Conservation (phyloP, 805 yeast genomes). For the Metschnikowia aberdeeniae region DNA sequence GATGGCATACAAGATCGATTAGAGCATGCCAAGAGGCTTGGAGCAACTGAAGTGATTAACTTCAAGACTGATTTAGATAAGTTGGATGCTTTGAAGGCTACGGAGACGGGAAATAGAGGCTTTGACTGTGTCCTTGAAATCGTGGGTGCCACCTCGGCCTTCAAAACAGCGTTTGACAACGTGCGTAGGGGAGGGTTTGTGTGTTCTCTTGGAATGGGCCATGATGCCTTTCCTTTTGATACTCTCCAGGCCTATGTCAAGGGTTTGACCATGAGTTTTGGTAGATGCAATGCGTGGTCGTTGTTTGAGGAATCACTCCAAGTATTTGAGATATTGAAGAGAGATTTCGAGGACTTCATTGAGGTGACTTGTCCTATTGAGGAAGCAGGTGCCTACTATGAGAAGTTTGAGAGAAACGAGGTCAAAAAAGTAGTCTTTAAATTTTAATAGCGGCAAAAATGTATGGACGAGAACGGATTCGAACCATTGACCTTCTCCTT, state of each 20-base stretch:
- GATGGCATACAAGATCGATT: slow-evolving; percentile 48
- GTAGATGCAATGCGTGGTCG: slow-evolving; percentile 60
- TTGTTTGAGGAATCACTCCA: slow-evolving; percentile 50
- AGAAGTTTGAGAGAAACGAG: slow-evolving; percentile 48
- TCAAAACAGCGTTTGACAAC: slow-evolving; percentile 47
- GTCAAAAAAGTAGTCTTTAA: slow-evolving; percentile 54
- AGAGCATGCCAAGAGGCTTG: slow-evolving; percentile 41
- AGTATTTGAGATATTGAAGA: slow-evolving; percentile 40
- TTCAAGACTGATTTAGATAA: slow-evolving; percentile 33
- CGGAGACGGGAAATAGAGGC: slow-evolving; percentile 44
- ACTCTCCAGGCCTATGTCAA: slow-evolving; percentile 58
- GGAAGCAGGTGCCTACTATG: slow-evolving; percentile 45
- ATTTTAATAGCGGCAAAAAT: slow-evolving; percentile 8
- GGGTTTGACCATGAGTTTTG: slow-evolving; percentile 54
- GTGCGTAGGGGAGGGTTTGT: slow-evolving; percentile 58
- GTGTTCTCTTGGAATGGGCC: slow-evolving; percentile 58
- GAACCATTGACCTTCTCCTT: slow-evolving; percentile 54
- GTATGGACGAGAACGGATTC: slow-evolving; percentile 11
- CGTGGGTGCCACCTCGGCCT: slow-evolving; percentile 53
- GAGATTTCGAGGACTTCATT: slow-evolving; percentile 47
- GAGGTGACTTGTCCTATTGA: slow-evolving; percentile 44
- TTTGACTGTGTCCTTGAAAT: slow-evolving; percentile 60
- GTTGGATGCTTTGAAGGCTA: slow-evolving; percentile 25
- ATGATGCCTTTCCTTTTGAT: slow-evolving; percentile 50
- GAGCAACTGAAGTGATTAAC: slow-evolving; percentile 47